Conservation (phyloP, 176 grass and related monocot genomes). For the Bothriochloa decipiens region DNA sequence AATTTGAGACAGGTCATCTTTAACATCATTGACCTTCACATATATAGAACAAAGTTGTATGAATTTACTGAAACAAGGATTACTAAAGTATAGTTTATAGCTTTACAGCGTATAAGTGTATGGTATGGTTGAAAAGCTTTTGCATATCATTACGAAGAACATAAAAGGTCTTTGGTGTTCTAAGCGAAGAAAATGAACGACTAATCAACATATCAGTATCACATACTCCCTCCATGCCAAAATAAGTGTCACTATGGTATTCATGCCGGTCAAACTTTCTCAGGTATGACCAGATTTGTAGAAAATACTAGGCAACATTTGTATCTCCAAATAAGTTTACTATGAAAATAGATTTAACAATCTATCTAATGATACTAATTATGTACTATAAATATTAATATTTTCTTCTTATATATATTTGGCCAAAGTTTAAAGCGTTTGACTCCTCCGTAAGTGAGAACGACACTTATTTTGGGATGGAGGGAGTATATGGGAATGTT, state of each 20-base stretch:
- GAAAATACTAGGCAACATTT: no score
- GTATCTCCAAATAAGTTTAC: no score
- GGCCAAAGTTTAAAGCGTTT: no score
- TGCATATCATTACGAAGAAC: slow-evolving; percentile 16
- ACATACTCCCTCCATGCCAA: neutral
- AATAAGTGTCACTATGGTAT: no score
- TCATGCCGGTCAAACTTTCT: no score
- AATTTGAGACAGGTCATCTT: slow-evolving; percentile 78
- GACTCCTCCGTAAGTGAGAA: no score
- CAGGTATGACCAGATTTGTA: no score
- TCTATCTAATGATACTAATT: no score
- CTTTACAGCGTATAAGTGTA: neutral
- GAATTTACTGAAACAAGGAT: slow-evolving; percentile 22
- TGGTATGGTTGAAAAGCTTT: neutral
- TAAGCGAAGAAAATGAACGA: slow-evolving; percentile 15
- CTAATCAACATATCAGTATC: neutral
- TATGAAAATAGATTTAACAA: no score
- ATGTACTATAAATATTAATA: no score
- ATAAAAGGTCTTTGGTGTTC: neutral
- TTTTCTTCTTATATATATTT: no score
- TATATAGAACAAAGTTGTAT: slow-evolving; percentile 28
- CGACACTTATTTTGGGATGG: no score
- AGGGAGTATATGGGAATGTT: neutral
- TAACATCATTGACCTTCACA: slow-evolving; percentile 80
- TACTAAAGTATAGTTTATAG: slow-evolving; percentile 3